phyloP scores from a whole-genome alignment of 2,329 filamentous ascomycete genomes.

The Pseudonectria buxi region DNA sequence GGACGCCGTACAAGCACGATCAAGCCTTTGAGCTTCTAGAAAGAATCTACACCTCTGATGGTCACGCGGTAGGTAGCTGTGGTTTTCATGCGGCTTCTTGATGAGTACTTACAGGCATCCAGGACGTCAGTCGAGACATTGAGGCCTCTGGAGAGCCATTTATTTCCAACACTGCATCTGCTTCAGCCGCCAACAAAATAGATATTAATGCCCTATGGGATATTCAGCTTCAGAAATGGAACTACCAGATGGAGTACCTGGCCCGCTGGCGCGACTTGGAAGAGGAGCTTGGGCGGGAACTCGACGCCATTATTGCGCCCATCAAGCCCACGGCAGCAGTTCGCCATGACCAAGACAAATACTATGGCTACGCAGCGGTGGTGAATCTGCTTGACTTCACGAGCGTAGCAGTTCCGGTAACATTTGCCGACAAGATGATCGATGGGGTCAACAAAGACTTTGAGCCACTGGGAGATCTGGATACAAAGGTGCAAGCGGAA shows the following conservation, averaged over 20 bases:
- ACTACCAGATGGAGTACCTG: constrained; percentile 28
- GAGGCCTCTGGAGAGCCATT: constrained; percentile 29
- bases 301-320: constrained; percentile 35
- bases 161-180: constrained; percentile 26
- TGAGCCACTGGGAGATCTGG: constrained; percentile 14
- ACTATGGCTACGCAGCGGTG: constrained; percentile 30
- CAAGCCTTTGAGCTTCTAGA: constrained; percentile 20
- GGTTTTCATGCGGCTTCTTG: too few species aligned
- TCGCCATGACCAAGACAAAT: constrained; percentile 29
- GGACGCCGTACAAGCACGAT: constrained; percentile 25
- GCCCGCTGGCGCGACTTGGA: constrained; percentile 12
- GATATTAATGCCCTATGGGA: constrained; percentile 20
- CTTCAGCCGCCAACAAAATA: constrained; percentile 16
- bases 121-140: constrained; percentile 24
- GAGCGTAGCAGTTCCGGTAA: constrained; percentile 38
- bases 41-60: constrained; percentile 23
- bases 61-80: constrained; percentile 18
- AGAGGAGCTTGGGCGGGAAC: constrained; percentile 12
- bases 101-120: too few species aligned
- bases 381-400: constrained; percentile 35
- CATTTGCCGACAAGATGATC: constrained; percentile 32
- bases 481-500: constrained; percentile 15
- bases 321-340: constrained; percentile 35
- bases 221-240: constrained; percentile 27
- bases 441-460: constrained; percentile 21